Base-by-base conservation (phyloP, 345 rosid genomes). In the Euclidium syriacum region DNA sequence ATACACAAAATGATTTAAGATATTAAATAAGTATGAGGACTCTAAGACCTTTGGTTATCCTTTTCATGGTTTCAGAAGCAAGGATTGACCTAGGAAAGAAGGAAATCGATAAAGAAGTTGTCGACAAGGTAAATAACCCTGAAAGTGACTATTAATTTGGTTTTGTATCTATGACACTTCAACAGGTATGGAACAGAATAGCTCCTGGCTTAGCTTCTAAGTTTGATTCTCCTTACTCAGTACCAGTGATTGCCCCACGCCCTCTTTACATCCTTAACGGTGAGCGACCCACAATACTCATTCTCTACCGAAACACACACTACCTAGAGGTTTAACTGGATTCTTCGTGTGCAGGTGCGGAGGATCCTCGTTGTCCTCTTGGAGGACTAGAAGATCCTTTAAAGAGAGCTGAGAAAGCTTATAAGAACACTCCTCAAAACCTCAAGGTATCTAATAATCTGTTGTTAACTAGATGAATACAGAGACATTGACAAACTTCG, bases 141-240 rank as follows among this genome's bases (percentile, higher is more conserved):
- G 56, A 53, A 25, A 46, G 20, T 54, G 44, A 52, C 17, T 53
- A 62, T 1, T 5, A n/a, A n/a, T n/a, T n/a, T n/a, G n/a, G 54
- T 8, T 57, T 48, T 54, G 30, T 46, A 30, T 57, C 14, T 23
- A 17, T 32, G 52, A 40, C 12, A n/a, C n/a, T n/a, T 27, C 27
- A 27, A 54, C 58, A 92, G 99, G 96, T 90, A 6, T 94, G 97
- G 99, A 68, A 84, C 72, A 82, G 88, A 68, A 90, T 89, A 61
- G 96, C 97, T 69, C 97, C 97, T 50, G 92, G 91, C 60, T 62
- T 90, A 69, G 85, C 91, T n/a, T 84, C 88, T 39, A 52, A 65
- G 23, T 84, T 94, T 57, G 95, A 94, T 72, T 67, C 96, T 0
- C 91, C 88, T 22, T 65, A 79, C 73, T 83, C 96, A 5, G 41